Evolutionary conservation across 352 stramenopile genomes (phyloP).

Genomic region (Globisporangium carolinianum): DNA sequence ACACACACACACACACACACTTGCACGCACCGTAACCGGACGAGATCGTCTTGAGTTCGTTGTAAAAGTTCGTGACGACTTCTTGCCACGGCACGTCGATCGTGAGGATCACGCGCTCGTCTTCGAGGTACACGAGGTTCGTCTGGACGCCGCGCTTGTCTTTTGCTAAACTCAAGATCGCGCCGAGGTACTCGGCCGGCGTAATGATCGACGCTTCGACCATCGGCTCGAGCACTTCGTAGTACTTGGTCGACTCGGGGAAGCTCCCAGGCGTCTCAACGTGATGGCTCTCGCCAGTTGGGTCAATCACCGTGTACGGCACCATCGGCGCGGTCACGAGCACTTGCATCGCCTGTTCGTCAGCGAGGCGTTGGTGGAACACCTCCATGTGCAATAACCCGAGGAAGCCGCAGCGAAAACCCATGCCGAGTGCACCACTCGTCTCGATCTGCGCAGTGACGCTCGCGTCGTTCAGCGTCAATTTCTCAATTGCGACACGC

Average conservation of each 20-base stretch:
- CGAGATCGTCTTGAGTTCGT: slow-evolving; percentile 95
- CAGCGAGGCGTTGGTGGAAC: slow-evolving; percentile 96
- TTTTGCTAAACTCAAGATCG: slow-evolving; percentile 94
- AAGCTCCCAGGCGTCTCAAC: slow-evolving; percentile 79
- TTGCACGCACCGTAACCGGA: slow-evolving; percentile 88
- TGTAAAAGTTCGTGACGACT: slow-evolving; percentile 99
- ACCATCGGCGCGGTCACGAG: slow-evolving; percentile 98
- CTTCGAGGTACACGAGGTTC: slow-evolving; percentile 93
- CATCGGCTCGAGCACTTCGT: slow-evolving; percentile 93
- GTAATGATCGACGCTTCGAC: slow-evolving; percentile 96
- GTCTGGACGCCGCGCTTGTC: slow-evolving; percentile 86
- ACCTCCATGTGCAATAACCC: slow-evolving; percentile 98
- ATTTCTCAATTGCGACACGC: slow-evolving; percentile 91
- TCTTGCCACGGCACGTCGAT: slow-evolving; percentile 97
- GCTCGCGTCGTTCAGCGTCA: slow-evolving; percentile 97
- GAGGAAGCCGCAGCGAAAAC: slow-evolving; percentile 96
- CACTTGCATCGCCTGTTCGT: slow-evolving; percentile 97
- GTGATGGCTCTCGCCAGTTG: slow-evolving; percentile 25
- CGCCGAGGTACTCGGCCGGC: slow-evolving; percentile 91
- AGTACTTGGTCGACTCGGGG: slow-evolving; percentile 81
- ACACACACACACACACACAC: neutral
- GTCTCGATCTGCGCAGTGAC: slow-evolving; percentile 95
- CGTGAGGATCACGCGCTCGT: slow-evolving; percentile 91
- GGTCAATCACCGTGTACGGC: slow-evolving; percentile 90
- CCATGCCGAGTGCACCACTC: slow-evolving; percentile 91